Evolutionary conservation across 768 basidiomycete species (phyloP).

Genomic region (Candolleomyces efflorescens): DNA sequence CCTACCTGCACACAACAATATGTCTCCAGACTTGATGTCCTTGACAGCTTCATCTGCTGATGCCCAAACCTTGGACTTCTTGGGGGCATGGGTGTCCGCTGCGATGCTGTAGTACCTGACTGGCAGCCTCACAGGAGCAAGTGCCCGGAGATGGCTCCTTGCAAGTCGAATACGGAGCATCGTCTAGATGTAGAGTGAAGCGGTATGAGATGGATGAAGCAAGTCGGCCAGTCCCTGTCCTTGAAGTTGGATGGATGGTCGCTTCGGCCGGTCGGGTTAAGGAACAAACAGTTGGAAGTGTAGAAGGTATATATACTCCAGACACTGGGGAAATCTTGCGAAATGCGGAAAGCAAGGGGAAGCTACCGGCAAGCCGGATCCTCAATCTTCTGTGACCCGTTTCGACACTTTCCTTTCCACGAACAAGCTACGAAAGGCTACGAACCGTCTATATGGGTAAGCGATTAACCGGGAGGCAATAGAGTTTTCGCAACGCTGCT

Average conservation of each 20-base stretch:
- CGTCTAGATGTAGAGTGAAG: background rate
- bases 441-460: background rate
- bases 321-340: background rate
- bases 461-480: background rate
- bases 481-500: background rate
- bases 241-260: too few relatives aligned
- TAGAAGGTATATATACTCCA: background rate
- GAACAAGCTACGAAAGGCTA: background rate
- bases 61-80: conserved; percentile 67
- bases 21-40: conserved; percentile 77
- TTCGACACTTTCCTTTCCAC: conserved; percentile 3
- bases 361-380: conserved; percentile 2
- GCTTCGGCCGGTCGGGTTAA: background rate
- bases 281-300: too few relatives aligned
- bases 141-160: background rate
- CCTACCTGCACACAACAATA: conserved; percentile 79
- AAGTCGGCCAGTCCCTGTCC: too few relatives aligned
- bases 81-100: conserved; percentile 24
- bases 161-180: conserved; percentile 1
- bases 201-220: background rate
- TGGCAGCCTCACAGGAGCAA: background rate
- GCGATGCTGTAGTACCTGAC: conserved; percentile 31
- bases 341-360: too few relatives aligned
- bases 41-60: conserved; percentile 81
- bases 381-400: background rate